phyloP scores from a whole-genome alignment of 2,329 filamentous ascomycete genomes.

The Ophiostoma piceae region DNA sequence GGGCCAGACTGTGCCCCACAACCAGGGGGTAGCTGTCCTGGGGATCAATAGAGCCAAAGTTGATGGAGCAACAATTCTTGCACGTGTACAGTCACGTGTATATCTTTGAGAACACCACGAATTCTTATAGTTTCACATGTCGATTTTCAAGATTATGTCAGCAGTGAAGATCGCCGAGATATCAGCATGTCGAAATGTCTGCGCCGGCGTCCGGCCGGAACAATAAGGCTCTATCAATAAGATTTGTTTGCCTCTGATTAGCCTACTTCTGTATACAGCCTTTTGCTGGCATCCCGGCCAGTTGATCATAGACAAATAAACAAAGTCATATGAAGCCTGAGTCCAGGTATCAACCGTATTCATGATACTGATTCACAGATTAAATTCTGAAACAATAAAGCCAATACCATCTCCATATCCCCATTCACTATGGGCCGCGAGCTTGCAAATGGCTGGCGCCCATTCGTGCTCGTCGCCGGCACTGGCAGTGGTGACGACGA shows the following conservation, averaged over 20 bases:
- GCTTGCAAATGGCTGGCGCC: not conserved
- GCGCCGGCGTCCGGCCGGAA: not conserved
- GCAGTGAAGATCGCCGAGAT: not conserved
- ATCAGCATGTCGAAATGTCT: too few relatives aligned
- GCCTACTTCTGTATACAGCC: too few relatives aligned
- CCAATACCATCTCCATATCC: not conserved
- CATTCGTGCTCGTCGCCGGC: not conserved
- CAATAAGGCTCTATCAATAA: not conserved
- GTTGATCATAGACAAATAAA: too few relatives aligned
- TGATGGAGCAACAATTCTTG: not conserved
- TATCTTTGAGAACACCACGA: too few relatives aligned
- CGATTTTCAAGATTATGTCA: not conserved
- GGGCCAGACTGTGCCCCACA: not conserved
- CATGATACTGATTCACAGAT: not conserved
- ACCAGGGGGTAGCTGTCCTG: not conserved
- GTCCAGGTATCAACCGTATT: not conserved
- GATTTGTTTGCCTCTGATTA: too few relatives aligned
- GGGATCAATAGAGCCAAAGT: not conserved
- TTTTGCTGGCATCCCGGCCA: too few relatives aligned
- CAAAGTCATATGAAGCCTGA: too few relatives aligned
- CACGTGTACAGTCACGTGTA: not conserved
- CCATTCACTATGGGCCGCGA: constrained; percentile 4
- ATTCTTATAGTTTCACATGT: not conserved
- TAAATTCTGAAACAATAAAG: not conserved
- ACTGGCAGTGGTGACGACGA: not conserved